These are phyloP conservation scores for Amphichorda felina DNA, from an alignment of 2,329 filamentous ascomycete species.

Conservation along the genomic window DNA sequence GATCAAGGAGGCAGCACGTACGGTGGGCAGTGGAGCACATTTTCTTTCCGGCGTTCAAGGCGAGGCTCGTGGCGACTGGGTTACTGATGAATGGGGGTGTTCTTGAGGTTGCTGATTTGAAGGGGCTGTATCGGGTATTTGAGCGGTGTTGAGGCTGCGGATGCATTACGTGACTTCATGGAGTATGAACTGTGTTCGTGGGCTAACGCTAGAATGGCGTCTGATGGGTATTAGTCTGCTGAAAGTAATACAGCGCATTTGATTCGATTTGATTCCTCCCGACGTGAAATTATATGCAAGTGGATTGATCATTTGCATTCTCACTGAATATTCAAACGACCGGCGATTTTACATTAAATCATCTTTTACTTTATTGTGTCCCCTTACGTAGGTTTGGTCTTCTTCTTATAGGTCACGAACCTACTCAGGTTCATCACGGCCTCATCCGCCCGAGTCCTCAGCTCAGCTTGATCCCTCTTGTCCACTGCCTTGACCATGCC, in stretches of 20 bases:
- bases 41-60: slow-evolving; percentile 81
- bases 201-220: too few species aligned
- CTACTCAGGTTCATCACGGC: slow-evolving; percentile 45
- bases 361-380: slow-evolving; percentile 2
- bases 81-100: slow-evolving; percentile 62
- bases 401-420: slow-evolving; percentile 55
- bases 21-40: slow-evolving; percentile 68
- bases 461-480: slow-evolving; percentile 42
- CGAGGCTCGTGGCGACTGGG: slow-evolving; percentile 71
- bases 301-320: too few species aligned
- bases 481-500: slow-evolving; percentile 48
- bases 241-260: too few species aligned
- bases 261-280: too few species aligned
- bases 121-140: slow-evolving; percentile 88
- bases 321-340: too few species aligned
- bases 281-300: too few species aligned
- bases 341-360: background rate
- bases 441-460: slow-evolving; percentile 49
- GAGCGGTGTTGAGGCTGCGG: slow-evolving; percentile 70
- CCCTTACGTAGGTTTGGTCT: slow-evolving; percentile 30
- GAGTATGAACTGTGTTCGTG: too few species aligned
- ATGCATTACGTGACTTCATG: too few species aligned
- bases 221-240: too few species aligned
- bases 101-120: slow-evolving; percentile 81
- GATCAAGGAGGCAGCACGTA: slow-evolving; percentile 55